Percentiles rank a stretch among this genome's conserved stretches.
These are phyloP conservation scores for Suillus occidentalis DNA, from an alignment of 768 basidiomycete species.

Conservation along the genomic window DNA sequence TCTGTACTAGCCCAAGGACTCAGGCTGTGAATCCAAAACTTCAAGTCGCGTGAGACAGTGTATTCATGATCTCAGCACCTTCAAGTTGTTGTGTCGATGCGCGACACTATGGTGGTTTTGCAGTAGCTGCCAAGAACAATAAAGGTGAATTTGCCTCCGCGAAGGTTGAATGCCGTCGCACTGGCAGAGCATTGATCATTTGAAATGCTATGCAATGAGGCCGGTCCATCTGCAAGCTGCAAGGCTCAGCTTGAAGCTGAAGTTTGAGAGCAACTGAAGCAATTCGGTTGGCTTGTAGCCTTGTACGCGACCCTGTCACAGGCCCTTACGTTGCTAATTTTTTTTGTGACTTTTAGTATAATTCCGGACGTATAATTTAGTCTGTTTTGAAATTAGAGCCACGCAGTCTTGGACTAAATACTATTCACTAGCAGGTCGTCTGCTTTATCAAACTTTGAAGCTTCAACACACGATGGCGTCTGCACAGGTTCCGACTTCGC, in stretches of 20 bases:
- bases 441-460: background rate
- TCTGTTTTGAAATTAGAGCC: background rate
- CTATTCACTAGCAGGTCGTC: background rate
- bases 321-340: too few species aligned
- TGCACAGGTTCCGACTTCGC: slow-evolving; percentile 7
- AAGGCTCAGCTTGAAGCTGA: too few species aligned
- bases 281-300: too few species aligned
- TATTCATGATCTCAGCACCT: background rate
- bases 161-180: background rate
- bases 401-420: background rate
- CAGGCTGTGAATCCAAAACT: background rate
- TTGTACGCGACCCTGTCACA: too few species aligned
- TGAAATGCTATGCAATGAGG: background rate
- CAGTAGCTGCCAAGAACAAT: too few species aligned
- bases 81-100: background rate
- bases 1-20: too few species aligned
- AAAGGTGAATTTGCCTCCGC: background rate
- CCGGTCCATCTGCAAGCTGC: too few species aligned
- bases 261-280: too few species aligned
- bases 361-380: background rate
- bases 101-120: background rate
- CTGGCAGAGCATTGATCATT: background rate
- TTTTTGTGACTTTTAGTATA: too few species aligned
- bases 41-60: background rate
- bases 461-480: background rate